phyloP scores from a whole-genome alignment of 192 early-diverging fungal genomes.

The Haplosporangium gracile region DNA sequence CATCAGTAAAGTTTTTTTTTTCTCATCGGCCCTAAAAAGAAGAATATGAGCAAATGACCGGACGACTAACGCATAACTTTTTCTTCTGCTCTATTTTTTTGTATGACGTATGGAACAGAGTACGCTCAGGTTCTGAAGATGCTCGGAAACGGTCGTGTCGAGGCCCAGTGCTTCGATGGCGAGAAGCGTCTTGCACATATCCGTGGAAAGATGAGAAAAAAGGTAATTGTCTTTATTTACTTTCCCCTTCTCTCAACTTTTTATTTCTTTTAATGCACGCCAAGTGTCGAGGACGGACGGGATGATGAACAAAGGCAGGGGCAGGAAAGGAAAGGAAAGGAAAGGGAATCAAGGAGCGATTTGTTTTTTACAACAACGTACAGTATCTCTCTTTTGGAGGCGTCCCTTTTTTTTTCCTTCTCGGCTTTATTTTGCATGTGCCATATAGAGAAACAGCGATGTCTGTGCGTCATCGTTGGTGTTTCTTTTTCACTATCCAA shows the following conservation, averaged over 20 bases:
- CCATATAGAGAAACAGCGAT: neutral
- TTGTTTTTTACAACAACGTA: neutral
- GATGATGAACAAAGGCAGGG: neutral
- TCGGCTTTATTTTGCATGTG: neutral
- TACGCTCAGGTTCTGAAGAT: constrained; percentile 96
- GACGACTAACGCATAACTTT: neutral
- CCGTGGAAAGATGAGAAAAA: constrained; percentile 98
- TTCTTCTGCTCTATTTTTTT: neutral
- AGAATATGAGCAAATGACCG: neutral
- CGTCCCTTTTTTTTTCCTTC: neutral
- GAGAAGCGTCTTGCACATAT: constrained; percentile 93
- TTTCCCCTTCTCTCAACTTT: neutral
- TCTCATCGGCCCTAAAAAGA: neutral
- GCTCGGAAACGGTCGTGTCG: constrained; percentile 96
- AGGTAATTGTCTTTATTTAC: constrained; percentile 61
- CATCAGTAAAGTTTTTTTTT: neutral
- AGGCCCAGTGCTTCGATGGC: constrained; percentile 91
- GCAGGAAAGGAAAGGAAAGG: neutral
- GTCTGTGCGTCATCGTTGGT: constrained; percentile 13
- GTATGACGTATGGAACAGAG: constrained; percentile 61
- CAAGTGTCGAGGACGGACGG: neutral
- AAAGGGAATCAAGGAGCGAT: neutral
- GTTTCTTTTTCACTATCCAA: neutral
- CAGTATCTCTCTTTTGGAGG: neutral
- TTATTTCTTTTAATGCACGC: neutral